Evolutionary conservation across 208 protist genomes (phyloP), one percentile per base, ranked within the genome.

Genomic region (Acanthamoeba triangularis): DNA sequence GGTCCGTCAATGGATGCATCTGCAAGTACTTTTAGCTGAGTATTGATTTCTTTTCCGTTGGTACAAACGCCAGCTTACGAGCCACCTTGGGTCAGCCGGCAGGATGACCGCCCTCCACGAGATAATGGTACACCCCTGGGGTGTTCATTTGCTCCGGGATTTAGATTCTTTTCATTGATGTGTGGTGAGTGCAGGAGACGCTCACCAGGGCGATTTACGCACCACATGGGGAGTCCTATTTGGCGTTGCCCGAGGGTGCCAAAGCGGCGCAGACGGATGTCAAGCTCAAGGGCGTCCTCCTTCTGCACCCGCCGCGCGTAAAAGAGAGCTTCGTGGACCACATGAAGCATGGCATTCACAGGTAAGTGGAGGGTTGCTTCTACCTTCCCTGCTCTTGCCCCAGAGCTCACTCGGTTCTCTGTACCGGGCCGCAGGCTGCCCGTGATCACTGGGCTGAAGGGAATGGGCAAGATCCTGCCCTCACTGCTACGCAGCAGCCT

Each of bases 261-360:
- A 25, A 85, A 16, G 76, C 35, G 11, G 10, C 18, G 76, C 35
- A 85, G 76, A 18, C 14, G 7, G 76, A 85, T 2, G 41, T 49
- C 20, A 49, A 56, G 76, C 28, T 85, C n/a, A 49, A 85, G 23
- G 76, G 76, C 76, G 41, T 85, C 35, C 16, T 56, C 23, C 76
- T 85, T 20, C 76, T 85, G 13, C 76, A 59, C 35, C 76, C 76
- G 35, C 76, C 76, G 0, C 76, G 56, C 41, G 76, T 85, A 3
- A 85, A 59, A 16, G 76, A 85, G 76, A 85, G 76, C 76, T 85
- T 85, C 28, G 8, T 85, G 16, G 44, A 33, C 44, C 28, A 85
- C 76, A 85, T 85, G 76, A 47, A 56, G 44, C 76, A 85, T 28
- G 76, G 76, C 76, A 85, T 85, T 28, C 76, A 37, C 41, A 49